Percentiles rank a stretch among this genome's conserved stretches.
Conservation (phyloP, 345 rosid species). For the sweet orange (Citrus sinensis) region DVS_A1.0 CM039165.1:29631001-29631500, state of each 20-base stretch:
- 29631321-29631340: neutral
- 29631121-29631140: constrained; percentile 55
- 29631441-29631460: neutral
- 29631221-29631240: neutral
- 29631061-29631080: constrained; percentile 97
- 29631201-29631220: neutral
- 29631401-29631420: too few relatives aligned
- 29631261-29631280: neutral
- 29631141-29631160: constrained; percentile 11
- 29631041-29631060: constrained; percentile 40
- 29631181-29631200: neutral
- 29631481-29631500: neutral
- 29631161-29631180: neutral
- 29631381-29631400: too few relatives aligned
- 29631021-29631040: neutral
- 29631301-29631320: neutral
- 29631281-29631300: neutral
- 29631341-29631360: neutral
- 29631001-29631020: neutral
- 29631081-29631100: constrained; percentile 96
- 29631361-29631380: too few relatives aligned
- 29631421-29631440: too few relatives aligned
- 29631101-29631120: constrained; percentile 86
- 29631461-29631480: neutral
- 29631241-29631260: neutral